phyloP scores from a whole-genome alignment of 2,329 filamentous ascomycete species.

The Fusarium aywerte region DNA sequence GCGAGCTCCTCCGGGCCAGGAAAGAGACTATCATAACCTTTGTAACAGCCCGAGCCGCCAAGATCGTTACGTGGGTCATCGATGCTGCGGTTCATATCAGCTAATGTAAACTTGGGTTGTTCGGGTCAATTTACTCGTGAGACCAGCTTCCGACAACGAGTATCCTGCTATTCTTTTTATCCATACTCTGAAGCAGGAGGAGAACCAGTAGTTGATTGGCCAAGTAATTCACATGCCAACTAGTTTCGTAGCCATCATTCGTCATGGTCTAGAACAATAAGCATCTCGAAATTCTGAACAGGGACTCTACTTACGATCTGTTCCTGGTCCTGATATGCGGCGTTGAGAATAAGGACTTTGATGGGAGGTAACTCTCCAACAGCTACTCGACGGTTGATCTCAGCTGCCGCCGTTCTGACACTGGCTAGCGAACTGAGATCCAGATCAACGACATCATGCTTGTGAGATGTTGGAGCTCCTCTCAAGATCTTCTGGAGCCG shows the following conservation, averaged over 20 bases:
- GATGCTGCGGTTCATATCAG: conserved; percentile 40
- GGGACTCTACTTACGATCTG: conserved; percentile 37
- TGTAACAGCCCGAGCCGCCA: conserved; percentile 38
- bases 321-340: conserved; percentile 45
- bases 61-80: conserved; percentile 46
- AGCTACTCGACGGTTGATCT: conserved; percentile 48
- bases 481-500: conserved; percentile 44
- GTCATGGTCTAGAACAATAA: conserved; percentile 44
- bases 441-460: conserved; percentile 49
- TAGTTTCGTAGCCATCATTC: conserved; percentile 47
- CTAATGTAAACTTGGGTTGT: not conserved
- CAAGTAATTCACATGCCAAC: conserved; percentile 51
- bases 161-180: conserved; percentile 44
- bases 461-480: conserved; percentile 38
- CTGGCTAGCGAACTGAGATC: conserved; percentile 48
- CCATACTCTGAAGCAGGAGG: conserved; percentile 50
- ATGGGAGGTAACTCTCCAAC: conserved; percentile 53
- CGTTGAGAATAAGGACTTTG: conserved; percentile 53
- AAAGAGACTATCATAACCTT: conserved; percentile 44
- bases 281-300: not conserved
- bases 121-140: conserved; percentile 48
- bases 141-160: conserved; percentile 49
- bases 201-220: conserved; percentile 48
- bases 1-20: conserved; percentile 48
- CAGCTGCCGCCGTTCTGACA: conserved; percentile 44